phyloP scores from a whole-genome alignment of 139 green algal genomes.

The Chlamydomonas sp. region DNA sequence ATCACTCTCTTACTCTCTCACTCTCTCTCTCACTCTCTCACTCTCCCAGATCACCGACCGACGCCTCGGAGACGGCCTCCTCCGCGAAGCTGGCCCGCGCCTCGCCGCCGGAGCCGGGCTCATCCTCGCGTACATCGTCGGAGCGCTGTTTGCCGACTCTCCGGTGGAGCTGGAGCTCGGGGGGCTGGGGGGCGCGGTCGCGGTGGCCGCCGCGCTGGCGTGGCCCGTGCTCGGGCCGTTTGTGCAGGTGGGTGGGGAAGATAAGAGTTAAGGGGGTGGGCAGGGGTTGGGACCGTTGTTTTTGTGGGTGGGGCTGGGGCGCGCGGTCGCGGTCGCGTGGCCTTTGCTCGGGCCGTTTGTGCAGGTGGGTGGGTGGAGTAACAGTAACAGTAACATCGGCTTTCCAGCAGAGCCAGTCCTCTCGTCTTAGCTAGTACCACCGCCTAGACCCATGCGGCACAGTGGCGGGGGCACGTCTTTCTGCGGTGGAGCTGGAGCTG shows the following conservation, averaged over 20 bases:
- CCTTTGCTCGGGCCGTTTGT: conserved; percentile 54
- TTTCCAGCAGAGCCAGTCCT: no score
- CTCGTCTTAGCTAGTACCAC: no score
- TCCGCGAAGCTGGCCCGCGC: not conserved
- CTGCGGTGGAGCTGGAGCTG: not conserved
- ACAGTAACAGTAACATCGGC: no score
- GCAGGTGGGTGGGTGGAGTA: conserved; percentile 12
- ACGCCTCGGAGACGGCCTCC: not conserved
- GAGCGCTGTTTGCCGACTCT: conserved; percentile 10
- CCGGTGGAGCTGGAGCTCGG: conserved; percentile 3
- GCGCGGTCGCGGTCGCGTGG: conserved; percentile 31
- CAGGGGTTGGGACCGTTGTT: no score
- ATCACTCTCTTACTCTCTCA: no score
- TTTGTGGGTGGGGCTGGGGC: conserved; percentile 17
- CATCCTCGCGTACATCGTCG: conserved; percentile 20
- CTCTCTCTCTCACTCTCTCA: no score
- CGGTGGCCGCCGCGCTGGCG: conserved; percentile 33
- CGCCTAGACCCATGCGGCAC: no score
- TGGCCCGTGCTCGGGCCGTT: conserved; percentile 60
- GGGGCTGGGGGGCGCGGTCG: conserved; percentile 20
- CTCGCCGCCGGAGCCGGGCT: not conserved
- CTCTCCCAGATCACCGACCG: not conserved
- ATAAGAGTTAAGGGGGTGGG: no score
- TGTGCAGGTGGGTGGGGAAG: conserved; percentile 9
- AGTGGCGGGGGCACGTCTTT: no score